Base-by-base conservation (phyloP, 1,284 basidiomycete species). In the Fomitopsis pinicola region DNA sequence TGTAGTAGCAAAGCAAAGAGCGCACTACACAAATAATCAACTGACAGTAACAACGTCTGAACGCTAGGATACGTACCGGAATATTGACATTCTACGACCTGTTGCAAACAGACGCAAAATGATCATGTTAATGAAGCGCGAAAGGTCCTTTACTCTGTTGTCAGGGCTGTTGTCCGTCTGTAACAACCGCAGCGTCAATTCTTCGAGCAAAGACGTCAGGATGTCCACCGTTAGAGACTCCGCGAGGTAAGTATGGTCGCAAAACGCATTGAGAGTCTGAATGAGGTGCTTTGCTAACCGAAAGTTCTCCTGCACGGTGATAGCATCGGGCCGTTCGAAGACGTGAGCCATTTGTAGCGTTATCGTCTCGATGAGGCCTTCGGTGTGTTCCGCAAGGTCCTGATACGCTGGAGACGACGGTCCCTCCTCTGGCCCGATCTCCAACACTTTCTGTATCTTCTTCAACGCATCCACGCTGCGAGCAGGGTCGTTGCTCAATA, bases 51-150 rank as follows among this genome's bases (percentile, higher is more conserved):
- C 42, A 33, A 17, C 1, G 19, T 22, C 2, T 15, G 42, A 33
- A 59, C n/a, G 35, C 42, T 54, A n/a, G 9, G n/a, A 57, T 17
- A 73, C 88, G 69, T 67, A 95, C 91, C 92, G 85, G 78, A 98
- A 97, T 56, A 98, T 91, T 0, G 93, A 88, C 82, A 97, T 95
- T 63, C 93, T 84, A 66, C 95, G 84, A 36, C 93, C 92, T 15
- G 95, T 95, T 38, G 94, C 91, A 76, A 99, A 97, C 58, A 97
- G 77, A 35, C 96, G 88, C 59, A 99, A 81, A 62, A 99, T 92
- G 62, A 99, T 96, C 89, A 98, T 97, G 76, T 99, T 99, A 76
- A 99, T 94, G 75, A 97, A 98, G 62, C 94, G 88, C 22, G 95
- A 95, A 67, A 97, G 73, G 74, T 97, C 91, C 74, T 95, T 92